Conservation (phyloP, 2,329 filamentous ascomycete genomes). For the Fusarium sp. region DNA sequence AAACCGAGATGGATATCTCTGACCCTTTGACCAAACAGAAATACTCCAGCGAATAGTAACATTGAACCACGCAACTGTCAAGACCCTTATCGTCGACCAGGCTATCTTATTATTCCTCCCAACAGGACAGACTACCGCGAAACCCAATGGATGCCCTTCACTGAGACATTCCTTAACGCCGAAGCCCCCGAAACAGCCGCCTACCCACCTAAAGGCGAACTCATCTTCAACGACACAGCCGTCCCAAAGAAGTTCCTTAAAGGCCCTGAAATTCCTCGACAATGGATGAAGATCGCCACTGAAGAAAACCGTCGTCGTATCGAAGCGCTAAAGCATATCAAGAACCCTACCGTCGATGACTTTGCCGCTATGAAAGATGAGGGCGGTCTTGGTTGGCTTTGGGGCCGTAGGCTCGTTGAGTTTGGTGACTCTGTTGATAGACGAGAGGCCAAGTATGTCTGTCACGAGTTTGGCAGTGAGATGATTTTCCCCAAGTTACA, state of each 20-base stretch:
- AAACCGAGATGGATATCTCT: not conserved
- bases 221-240: slow-evolving; percentile 7
- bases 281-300: slow-evolving; percentile 1
- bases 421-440: slow-evolving; percentile 14
- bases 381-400: not conserved
- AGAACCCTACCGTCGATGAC: not conserved
- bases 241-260: not conserved
- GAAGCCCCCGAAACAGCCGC: not conserved
- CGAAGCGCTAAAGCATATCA: not conserved
- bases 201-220: not conserved
- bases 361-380: slow-evolving; percentile 3
- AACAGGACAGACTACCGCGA: not conserved
- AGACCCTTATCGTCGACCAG: slow-evolving; percentile 1
- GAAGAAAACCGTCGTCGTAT: not conserved
- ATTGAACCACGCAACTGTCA: not conserved
- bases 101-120: not conserved
- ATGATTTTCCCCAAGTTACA: not conserved
- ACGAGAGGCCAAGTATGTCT: not conserved
- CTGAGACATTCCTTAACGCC: not conserved
- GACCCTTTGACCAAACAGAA: not conserved
- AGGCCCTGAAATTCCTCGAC: not conserved
- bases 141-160: slow-evolving; percentile 4
- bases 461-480: slow-evolving; percentile 1
- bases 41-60: not conserved
- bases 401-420: not conserved